Evolutionary conservation across 75 land plant species (phyloP).

Genomic region (Cunninghamia lanceolata): DNA sequence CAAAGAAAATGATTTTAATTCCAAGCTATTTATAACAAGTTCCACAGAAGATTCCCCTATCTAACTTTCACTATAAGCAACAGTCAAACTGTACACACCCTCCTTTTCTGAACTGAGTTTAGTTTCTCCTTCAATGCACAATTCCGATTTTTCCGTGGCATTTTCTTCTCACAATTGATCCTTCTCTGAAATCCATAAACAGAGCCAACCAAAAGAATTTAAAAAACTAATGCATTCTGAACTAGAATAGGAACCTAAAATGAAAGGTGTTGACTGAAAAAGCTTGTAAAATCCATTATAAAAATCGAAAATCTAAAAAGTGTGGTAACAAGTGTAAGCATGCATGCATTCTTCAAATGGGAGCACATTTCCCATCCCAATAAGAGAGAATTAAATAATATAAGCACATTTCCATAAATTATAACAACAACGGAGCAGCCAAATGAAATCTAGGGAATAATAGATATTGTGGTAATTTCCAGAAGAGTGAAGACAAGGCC

Average conservation of each 20-base stretch:
- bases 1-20: neutral
- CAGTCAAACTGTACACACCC: neutral
- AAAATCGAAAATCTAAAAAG: neutral
- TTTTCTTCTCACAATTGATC: neutral
- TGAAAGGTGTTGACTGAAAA: neutral
- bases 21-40: neutral
- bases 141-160: neutral
- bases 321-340: neutral
- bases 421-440: neutral
- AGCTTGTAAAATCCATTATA: neutral
- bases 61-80: neutral
- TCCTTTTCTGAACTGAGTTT: neutral
- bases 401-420: neutral
- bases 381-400: neutral
- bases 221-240: neutral
- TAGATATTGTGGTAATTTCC: neutral
- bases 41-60: neutral
- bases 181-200: neutral
- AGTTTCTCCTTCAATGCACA: slow-evolving; percentile 4
- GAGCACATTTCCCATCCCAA: neutral
- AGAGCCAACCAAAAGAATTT: neutral
- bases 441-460: neutral
- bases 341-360: neutral
- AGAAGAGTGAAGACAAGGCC: neutral
- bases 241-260: neutral